Evolutionary conservation across 768 basidiomycete genomes (phyloP), one percentile per base, ranked within the genome.

Genomic region (Boletus tomentosulus): DNA sequence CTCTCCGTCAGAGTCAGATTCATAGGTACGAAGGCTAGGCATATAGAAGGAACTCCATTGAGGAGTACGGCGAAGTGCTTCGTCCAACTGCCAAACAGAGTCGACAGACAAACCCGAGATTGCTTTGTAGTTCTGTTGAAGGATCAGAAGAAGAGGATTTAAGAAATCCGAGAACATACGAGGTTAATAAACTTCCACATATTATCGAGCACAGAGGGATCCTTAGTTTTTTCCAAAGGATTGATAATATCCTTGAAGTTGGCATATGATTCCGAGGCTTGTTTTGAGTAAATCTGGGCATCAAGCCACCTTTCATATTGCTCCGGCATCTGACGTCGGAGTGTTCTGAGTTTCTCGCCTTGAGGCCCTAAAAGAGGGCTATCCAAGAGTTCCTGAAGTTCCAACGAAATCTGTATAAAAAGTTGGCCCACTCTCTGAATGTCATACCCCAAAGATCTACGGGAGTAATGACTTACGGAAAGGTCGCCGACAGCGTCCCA

Each of bases 401-500:
- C 78, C 25, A 92, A 76, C 5, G 80, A 78, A 39, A 81, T 74
- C 89, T 91, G 56, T 7, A 34, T 25, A 33, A 38, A 42, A 33
- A 27, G 30, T 53, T 33, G 37, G 47, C 1, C 41, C 53, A 45
- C 27, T 33, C 37, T 38, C 11, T 42, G 30, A 22, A 8, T 19
- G 47, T 33, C 16, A 57, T 24, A 51, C 31, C 12, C 6, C 9
- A 42, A 24, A 42, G 15, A 71, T 73, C 55, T 66, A 86, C 85
- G 41, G 81, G 81, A 53, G 15, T 8, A 33, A 13, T 39, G n/a
- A 73, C 77, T 59, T 71, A 89, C 90, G 39, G 88, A 85, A 54
- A 93, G 75, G 69, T 92, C 87, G 12, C 90, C 91, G 37, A 90
- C 76, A 38, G 89, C 85, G 59, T 93, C 84, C 83, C 87, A 92